Conservation (phyloP, 768 basidiomycete species). For the Lactarius trivialis region DNA sequence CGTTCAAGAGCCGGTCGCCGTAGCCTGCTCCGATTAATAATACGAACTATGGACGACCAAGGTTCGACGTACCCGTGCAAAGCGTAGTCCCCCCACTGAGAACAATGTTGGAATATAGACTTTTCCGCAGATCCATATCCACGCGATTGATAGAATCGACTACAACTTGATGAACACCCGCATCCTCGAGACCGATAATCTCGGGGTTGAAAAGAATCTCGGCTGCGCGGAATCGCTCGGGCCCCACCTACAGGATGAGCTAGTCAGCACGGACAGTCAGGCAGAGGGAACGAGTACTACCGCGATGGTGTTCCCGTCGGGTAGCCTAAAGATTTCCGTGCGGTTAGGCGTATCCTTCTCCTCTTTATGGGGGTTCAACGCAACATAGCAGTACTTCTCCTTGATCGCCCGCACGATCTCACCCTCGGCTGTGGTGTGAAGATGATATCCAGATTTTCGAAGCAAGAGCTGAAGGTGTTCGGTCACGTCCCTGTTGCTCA, state of each 20-base stretch:
- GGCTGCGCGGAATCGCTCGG: constrained; percentile 93
- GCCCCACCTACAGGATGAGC: constrained; percentile 60
- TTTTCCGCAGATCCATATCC: constrained; percentile 93
- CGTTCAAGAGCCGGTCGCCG: constrained; percentile 91
- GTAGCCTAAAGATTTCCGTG: constrained; percentile 83
- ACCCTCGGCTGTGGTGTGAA: constrained; percentile 94
- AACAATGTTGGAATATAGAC: constrained; percentile 93
- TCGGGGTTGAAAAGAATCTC: constrained; percentile 98
- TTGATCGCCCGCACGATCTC: constrained; percentile 97
- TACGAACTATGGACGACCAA: constrained; percentile 10
- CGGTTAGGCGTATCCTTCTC: constrained; percentile 82
- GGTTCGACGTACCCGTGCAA: constrained; percentile 63
- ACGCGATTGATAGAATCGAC: constrained; percentile 97
- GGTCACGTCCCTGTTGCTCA: constrained; percentile 73
- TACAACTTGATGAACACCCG: constrained; percentile 95
- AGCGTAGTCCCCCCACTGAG: constrained; percentile 95
- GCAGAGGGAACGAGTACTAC: constrained; percentile 24
- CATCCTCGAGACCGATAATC: constrained; percentile 91
- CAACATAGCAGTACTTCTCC: constrained; percentile 96
- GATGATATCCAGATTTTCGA: constrained; percentile 88
- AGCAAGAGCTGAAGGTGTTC: constrained; percentile 92
- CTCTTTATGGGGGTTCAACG: constrained; percentile 87
- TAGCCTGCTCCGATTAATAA: constrained; percentile 55
- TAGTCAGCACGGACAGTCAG: constrained; percentile 7
- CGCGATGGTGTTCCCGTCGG: constrained; percentile 88